Evolutionary conservation across 345 rosid genomes (phyloP), one percentile per base, ranked within the genome.

Genomic region (Diplotaxis tenuifolia): DNA sequence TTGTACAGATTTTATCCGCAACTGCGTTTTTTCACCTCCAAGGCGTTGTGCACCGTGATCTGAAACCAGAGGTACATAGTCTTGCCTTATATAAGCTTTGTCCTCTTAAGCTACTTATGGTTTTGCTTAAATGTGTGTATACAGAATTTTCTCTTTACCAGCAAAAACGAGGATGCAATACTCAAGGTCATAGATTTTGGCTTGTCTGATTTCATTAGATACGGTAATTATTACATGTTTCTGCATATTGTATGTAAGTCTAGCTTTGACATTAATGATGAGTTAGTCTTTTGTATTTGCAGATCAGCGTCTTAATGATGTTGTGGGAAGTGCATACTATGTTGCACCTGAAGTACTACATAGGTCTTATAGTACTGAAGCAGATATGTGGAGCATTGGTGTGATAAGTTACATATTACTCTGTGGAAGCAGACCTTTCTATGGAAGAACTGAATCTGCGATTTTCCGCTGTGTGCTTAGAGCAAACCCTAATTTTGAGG

Each of bases 301-400:
- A 96, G 99, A 91, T 79, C 95, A 89, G 66, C 91, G 98, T 64
- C 93, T 90, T 77, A 96, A 85, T 54, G 98, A 96, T 77, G 85
- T 96, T 53, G 99, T 96, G 52, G 99, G 99, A 62, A 96, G 98
- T 82, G 98, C 98, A 59, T 96, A 86, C 80, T 92, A 96, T 79
- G 99, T 96, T 64, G 93, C 99, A 16, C 97, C 99, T 23, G 98
- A 96, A 87, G 99, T 96, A 54, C 95, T 96, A 50, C 99, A 96
- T 78, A 92, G 98, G 83, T 90, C 95, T 38, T 96, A 96, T 79
- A 86, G 88, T 62, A 80, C 87, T 32, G 99, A 96, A 78, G 98
- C 96, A 27, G 99, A 96, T 83, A 84, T 90, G 78, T 96, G 99
- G 99, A 92, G 99, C 74, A 82, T 96, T 61, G 99, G 98, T 23